Evolutionary conservation across 2,329 filamentous ascomycete species (phyloP).

Genomic region (Colletotrichum lentis): DNA sequence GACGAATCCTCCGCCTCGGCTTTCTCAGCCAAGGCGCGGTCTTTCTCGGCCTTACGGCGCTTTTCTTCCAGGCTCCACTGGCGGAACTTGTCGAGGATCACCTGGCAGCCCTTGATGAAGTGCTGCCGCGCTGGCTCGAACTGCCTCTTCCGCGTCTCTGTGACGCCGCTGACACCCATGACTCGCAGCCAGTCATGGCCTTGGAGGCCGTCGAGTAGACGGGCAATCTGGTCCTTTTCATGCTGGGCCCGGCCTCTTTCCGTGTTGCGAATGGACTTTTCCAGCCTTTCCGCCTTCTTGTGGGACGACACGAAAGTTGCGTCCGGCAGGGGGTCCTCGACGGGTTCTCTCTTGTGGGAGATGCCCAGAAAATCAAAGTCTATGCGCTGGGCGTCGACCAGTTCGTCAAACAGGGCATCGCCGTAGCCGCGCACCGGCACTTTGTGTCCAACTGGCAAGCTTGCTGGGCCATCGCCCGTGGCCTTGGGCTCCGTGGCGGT

Average conservation of each 20-base stretch:
- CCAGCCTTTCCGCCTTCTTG: slow-evolving; percentile 66
- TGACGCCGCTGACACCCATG: slow-evolving; percentile 87
- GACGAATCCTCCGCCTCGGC: slow-evolving; percentile 50
- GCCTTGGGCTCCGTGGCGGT: not conserved
- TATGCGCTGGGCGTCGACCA: slow-evolving; percentile 65
- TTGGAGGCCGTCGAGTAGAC: slow-evolving; percentile 80
- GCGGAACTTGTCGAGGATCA: slow-evolving; percentile 85
- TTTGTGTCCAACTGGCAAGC: slow-evolving; percentile 35
- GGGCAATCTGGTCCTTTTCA: slow-evolving; percentile 71
- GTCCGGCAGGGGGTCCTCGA: slow-evolving; percentile 66
- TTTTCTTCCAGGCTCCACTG: slow-evolving; percentile 92
- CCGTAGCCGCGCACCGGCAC: slow-evolving; percentile 61
- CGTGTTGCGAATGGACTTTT: slow-evolving; percentile 69
- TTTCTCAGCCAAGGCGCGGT: slow-evolving; percentile 64
- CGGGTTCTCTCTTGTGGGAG: slow-evolving; percentile 53
- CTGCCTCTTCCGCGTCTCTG: slow-evolving; percentile 83
- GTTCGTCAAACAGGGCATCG: slow-evolving; percentile 64
- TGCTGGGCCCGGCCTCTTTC: slow-evolving; percentile 72
- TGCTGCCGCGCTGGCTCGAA: slow-evolving; percentile 87
- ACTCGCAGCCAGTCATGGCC: slow-evolving; percentile 92
- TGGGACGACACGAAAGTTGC: slow-evolving; percentile 63
- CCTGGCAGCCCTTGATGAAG: slow-evolving; percentile 84
- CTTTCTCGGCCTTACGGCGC: slow-evolving; percentile 77
- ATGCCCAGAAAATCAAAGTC: slow-evolving; percentile 63
- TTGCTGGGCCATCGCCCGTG: slow-evolving; percentile 7